Percentiles rank a stretch among this genome's conserved stretches.
These are phyloP conservation scores for Hericium erinaceus DNA, from an alignment of 768 basidiomycete genomes.

Conservation along the genomic window DNA sequence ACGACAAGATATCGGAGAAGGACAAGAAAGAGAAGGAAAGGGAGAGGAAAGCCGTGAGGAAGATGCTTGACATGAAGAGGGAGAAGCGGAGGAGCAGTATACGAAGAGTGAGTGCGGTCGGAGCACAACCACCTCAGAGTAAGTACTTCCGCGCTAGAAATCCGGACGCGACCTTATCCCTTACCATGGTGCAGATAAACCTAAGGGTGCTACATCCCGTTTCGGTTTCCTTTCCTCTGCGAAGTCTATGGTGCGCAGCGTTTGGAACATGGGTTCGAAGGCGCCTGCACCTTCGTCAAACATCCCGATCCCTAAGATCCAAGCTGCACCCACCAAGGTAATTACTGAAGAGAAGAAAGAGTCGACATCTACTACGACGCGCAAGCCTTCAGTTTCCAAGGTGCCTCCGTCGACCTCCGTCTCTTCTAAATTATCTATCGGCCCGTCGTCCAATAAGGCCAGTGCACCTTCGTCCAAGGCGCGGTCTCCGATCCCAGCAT, in stretches of 20 bases:
- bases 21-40: slow-evolving; percentile 25
- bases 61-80: slow-evolving; percentile 56
- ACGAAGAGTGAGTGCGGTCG: slow-evolving; percentile 25
- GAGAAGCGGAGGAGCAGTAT: slow-evolving; percentile 62
- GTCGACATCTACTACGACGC: background rate
- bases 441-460: slow-evolving; percentile 8
- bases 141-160: background rate
- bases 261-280: slow-evolving; percentile 54
- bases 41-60: slow-evolving; percentile 50
- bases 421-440: background rate
- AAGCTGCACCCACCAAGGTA: slow-evolving; percentile 6
- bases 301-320: slow-evolving; percentile 20
- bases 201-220: slow-evolving; percentile 40
- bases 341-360: background rate
- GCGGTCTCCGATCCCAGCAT: slow-evolving; percentile 21
- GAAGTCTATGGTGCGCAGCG: slow-evolving; percentile 61
- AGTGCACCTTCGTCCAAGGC: slow-evolving; percentile 5
- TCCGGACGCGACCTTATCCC: background rate
- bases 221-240: slow-evolving; percentile 66
- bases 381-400: slow-evolving; percentile 6
- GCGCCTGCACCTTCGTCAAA: slow-evolving; percentile 16
- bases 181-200: slow-evolving; percentile 14
- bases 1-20: slow-evolving; percentile 3
- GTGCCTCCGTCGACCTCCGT: background rate
- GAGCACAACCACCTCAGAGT: slow-evolving; percentile 28